Conservation (phyloP, 2,329 filamentous ascomycete genomes). For the Tolypocladium cylindrosporum region DNA sequence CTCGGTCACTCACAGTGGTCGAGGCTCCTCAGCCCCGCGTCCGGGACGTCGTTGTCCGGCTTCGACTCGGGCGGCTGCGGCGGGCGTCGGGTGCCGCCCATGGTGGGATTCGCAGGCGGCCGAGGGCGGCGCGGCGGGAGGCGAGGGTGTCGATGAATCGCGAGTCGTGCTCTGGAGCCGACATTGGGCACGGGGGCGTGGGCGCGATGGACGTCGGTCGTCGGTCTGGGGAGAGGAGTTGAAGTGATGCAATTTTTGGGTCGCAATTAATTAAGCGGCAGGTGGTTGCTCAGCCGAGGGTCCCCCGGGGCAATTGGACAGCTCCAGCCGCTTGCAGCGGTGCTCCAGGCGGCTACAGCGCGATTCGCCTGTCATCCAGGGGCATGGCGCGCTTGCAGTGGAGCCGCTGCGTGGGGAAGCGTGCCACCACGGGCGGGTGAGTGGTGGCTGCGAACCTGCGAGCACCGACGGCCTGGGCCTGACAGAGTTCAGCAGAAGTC, state of each 20-base stretch:
- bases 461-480: too few species aligned
- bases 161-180: constrained; percentile 4
- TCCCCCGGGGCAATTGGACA: background rate
- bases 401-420: background rate
- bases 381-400: background rate
- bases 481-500: too few species aligned
- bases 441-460: too few species aligned
- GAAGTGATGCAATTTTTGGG: background rate
- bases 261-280: background rate
- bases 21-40: constrained; percentile 71
- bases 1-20: constrained; percentile 56
- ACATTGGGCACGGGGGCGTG: constrained; percentile 7
- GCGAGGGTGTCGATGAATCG: constrained; percentile 4
- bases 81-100: constrained; percentile 22
- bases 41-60: constrained; percentile 25
- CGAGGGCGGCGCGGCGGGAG: constrained; percentile 3
- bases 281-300: background rate
- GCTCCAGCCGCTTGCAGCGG: background rate
- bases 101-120: constrained; percentile 9
- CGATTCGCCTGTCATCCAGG: background rate
- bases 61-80: constrained; percentile 11
- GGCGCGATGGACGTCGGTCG: background rate
- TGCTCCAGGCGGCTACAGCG: background rate
- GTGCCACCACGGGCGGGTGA: too few species aligned
- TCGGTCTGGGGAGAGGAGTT: background rate